phyloP scores from a whole-genome alignment of 2,329 filamentous ascomycete genomes.

The Ambrosiella cleistominuta region DNA sequence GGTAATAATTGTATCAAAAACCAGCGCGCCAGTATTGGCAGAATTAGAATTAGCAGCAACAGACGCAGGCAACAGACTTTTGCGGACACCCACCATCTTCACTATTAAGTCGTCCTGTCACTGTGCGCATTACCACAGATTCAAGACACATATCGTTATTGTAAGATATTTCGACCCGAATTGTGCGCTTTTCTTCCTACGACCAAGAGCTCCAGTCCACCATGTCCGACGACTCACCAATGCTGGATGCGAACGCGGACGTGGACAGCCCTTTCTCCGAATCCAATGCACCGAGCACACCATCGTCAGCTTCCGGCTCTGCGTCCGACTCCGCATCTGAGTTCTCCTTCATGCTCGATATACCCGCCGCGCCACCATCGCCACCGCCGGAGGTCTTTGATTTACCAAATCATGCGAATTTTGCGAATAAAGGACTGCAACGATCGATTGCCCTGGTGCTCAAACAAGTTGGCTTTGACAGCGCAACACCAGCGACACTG shows the following conservation, averaged over 20 bases:
- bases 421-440: conserved; percentile 27
- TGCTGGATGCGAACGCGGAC: neutral
- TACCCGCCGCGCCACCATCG: neutral
- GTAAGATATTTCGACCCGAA: too few species aligned
- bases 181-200: too few species aligned
- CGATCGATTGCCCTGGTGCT: conserved; percentile 39
- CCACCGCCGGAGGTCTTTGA: neutral
- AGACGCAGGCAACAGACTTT: too few species aligned
- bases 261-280: neutral
- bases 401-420: neutral
- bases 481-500: conserved; percentile 36
- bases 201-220: neutral
- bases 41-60: too few species aligned
- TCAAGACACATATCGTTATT: too few species aligned
- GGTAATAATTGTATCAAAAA: too few species aligned
- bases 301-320: neutral
- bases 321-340: neutral
- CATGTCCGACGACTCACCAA: neutral
- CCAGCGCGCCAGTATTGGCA: too few species aligned
- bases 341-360: neutral
- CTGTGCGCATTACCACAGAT: too few species aligned
- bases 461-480: conserved; percentile 40
- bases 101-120: too few species aligned
- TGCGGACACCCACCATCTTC: too few species aligned
- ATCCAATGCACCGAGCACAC: neutral